phyloP scores from a whole-genome alignment of 2,329 filamentous ascomycete species.

The Zasmidium cellare region DNA sequence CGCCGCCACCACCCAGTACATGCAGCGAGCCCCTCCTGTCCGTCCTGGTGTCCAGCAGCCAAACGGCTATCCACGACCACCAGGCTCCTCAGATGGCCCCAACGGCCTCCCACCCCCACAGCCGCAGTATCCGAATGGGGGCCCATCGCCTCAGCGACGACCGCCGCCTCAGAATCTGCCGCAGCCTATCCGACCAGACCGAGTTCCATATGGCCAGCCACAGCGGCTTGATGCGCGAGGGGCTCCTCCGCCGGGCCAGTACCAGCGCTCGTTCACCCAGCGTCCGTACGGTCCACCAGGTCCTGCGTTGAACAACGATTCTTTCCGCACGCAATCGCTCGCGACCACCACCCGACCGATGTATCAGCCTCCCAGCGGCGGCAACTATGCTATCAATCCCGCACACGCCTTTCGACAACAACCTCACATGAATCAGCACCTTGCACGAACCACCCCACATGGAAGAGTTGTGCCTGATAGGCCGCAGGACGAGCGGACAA shows the following conservation, averaged over 20 bases:
- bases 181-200: constrained; percentile 62
- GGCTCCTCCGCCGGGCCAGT: constrained; percentile 51
- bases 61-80: constrained; percentile 41
- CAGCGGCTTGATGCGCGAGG: constrained; percentile 66
- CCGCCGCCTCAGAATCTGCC: constrained; percentile 52
- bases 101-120: constrained; percentile 36
- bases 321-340: constrained; percentile 90
- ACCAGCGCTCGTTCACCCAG: constrained; percentile 39
- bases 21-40: constrained; percentile 63
- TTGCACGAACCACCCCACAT: constrained; percentile 82
- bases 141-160: constrained; percentile 44
- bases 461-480: constrained; percentile 89
- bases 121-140: constrained; percentile 31
- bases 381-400: constrained; percentile 60
- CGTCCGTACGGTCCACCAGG: constrained; percentile 33
- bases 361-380: constrained; percentile 64
- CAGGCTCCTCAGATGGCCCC: constrained; percentile 22
- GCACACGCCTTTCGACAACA: constrained; percentile 77
- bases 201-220: constrained; percentile 70
- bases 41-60: constrained; percentile 39
- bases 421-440: constrained; percentile 63
- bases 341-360: constrained; percentile 73
- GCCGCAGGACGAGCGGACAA: constrained; percentile 79
- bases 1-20: constrained; percentile 46
- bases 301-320: constrained; percentile 76